Base-by-base conservation (phyloP, 108 stramenopile genomes). In the Fistulifera solaris region DNA sequence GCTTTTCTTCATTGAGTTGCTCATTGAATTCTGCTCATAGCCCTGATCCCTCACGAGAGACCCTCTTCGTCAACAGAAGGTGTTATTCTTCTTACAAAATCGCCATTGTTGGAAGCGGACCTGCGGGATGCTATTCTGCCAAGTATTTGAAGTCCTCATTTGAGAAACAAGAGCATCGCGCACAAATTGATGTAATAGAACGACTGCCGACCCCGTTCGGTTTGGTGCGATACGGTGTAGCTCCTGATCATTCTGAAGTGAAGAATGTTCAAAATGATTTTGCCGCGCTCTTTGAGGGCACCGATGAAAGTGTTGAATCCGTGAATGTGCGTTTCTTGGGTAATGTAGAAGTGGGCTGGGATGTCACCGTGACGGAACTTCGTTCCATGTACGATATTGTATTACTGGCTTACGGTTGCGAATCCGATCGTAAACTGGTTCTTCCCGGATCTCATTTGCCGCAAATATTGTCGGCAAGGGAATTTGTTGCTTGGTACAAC, bases 171-270 rank as follows among this genome's bases (percentile, higher is more conserved):
- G 14, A 42, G 22, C n/a, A 59, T 15, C 11, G 17, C 2, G 10
- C 15, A 14, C 46, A 58, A 5, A 74, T 99, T 53, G 94, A 95
- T 52, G 62, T 99, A 10, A 21, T 96, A 14, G 98, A 99, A 23
- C 61, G 79, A 35, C 61, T 96, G 25, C 93, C 94, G 1, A 91
- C 85, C 1, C 93, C 95, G 6, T 99, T 65, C 61, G 99, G 98
- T 12, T 68, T 99, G 48, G 96, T 99, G 2, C 71, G 97, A 35
- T 85, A 63, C 46, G 99, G 97, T 27, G 97, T 98, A 18, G 97
- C 96, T 25, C 99, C 97, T 10, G 97, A 97, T 65, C 97, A 98
- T 77, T 96, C 93, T 6, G 97, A 98, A 72, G 97, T 97, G 14
- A 99, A 98, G 71, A 87, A 88, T 50, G 99, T 96, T 0, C 75